Evolutionary conservation across 495 filamentous ascomycete species (phyloP).

Genomic region (Talaromyces ruber): DNA sequence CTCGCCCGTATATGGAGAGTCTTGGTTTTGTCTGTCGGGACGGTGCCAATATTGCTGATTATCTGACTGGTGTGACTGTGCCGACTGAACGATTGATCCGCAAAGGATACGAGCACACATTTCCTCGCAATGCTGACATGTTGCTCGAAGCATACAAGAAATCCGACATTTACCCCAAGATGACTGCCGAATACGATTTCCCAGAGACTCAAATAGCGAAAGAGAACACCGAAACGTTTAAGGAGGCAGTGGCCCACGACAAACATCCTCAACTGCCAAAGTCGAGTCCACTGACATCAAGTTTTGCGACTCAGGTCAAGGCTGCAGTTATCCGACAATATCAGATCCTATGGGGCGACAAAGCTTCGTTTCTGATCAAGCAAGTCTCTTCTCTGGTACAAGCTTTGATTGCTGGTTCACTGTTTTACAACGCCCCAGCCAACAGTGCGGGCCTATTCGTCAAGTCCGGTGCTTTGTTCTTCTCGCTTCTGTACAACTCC

Average conservation of each 20-base stretch:
- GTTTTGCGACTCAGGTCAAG: constrained; percentile 48
- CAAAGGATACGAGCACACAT: constrained; percentile 38
- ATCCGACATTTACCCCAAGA: constrained; percentile 22
- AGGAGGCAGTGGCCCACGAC: constrained; percentile 35
- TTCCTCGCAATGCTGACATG: constrained; percentile 37
- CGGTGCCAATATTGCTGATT: constrained; percentile 60
- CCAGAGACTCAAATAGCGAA: constrained; percentile 33
- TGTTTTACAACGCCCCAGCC: constrained; percentile 30
- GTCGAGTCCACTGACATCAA: constrained; percentile 47
- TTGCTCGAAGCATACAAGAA: constrained; percentile 31
- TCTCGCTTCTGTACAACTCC: constrained; percentile 65
- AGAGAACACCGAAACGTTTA: constrained; percentile 38
- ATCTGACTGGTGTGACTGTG: constrained; percentile 65
- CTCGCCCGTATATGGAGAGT: constrained; percentile 57
- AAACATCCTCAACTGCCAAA: constrained; percentile 30
- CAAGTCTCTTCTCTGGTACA: constrained; percentile 35
- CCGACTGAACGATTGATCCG: constrained; percentile 53
- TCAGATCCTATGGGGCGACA: constrained; percentile 53
- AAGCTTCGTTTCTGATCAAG: constrained; percentile 51
- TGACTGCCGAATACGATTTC: constrained; percentile 42
- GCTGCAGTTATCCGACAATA: constrained; percentile 46
- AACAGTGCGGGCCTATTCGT: constrained; percentile 39
- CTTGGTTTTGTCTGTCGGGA: constrained; percentile 58
- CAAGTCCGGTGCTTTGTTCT: constrained; percentile 56
- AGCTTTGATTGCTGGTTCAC: constrained; percentile 32